Conservation (phyloP, 164 flowering plant genomes). For the Vitis cinerea region DNA sequence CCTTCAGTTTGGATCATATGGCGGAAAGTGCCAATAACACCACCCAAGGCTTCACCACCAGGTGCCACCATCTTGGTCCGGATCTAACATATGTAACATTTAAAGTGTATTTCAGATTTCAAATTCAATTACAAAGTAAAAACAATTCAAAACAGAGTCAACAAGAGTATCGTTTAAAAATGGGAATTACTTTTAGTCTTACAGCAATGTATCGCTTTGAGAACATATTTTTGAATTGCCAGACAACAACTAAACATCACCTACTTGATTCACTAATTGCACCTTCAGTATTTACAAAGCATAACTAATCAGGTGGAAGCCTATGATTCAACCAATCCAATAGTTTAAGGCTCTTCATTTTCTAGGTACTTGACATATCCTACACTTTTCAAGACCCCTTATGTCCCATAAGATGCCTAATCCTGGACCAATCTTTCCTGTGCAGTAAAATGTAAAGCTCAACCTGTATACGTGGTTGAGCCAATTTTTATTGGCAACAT, state of each 20-base stretch:
- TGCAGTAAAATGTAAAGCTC: not conserved
- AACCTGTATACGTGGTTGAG: too few relatives aligned
- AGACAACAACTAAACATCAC: not conserved
- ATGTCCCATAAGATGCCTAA: not conserved
- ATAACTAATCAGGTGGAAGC: too few relatives aligned
- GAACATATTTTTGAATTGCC: not conserved
- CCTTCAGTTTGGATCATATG: constrained; percentile 86
- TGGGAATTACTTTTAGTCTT: not conserved
- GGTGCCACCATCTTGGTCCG: constrained; percentile 92
- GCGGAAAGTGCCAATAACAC: constrained; percentile 72
- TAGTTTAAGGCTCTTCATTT: not conserved
- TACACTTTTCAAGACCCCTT: not conserved
- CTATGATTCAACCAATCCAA: too few relatives aligned
- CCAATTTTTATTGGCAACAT: too few relatives aligned
- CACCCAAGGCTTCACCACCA: constrained; percentile 92
- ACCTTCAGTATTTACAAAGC: not conserved
- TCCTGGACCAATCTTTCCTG: not conserved
- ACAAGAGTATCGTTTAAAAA: not conserved
- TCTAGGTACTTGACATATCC: not conserved
- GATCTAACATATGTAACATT: constrained; percentile 43
- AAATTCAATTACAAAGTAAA: not conserved
- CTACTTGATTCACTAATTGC: not conserved
- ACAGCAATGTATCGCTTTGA: not conserved
- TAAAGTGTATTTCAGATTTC: not conserved
- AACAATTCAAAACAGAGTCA: not conserved